These are phyloP conservation scores for Esteya vermicola DNA, from an alignment of 2,329 filamentous ascomycete species.

Conservation along the genomic window DNA sequence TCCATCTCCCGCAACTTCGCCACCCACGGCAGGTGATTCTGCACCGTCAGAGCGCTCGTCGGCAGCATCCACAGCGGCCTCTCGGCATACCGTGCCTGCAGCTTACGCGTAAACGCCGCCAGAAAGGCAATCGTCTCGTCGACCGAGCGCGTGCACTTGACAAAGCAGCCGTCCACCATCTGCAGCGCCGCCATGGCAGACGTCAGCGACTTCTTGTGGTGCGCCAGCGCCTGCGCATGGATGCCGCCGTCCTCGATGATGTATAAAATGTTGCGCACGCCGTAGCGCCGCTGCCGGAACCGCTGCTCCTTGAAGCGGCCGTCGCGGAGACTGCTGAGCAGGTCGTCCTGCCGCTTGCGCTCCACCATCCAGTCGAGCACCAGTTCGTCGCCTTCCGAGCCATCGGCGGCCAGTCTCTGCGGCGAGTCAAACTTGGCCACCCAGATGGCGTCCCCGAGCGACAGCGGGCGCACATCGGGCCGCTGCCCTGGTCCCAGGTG, in stretches of 20 bases:
- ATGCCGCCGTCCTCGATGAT: constrained; percentile 61
- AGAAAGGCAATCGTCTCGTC: constrained; percentile 70
- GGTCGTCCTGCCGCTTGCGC: constrained; percentile 65
- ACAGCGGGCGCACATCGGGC: constrained; percentile 53
- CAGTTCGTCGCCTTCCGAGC: constrained; percentile 50
- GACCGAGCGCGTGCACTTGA: constrained; percentile 61
- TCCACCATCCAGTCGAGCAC: constrained; percentile 72
- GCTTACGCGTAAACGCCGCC: constrained; percentile 52
- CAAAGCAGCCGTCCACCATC: constrained; percentile 64
- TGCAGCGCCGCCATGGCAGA: constrained; percentile 66
- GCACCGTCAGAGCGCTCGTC: constrained; percentile 43
- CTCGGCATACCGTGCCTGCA: constrained; percentile 50
- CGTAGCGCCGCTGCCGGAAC: constrained; percentile 59
- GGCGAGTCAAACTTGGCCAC: constrained; percentile 58
- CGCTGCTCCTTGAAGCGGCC: constrained; percentile 76
- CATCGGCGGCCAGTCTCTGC: constrained; percentile 35
- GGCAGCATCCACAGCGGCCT: constrained; percentile 50
- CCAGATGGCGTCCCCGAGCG: constrained; percentile 67
- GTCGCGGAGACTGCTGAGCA: constrained; percentile 70
- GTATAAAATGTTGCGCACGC: constrained; percentile 65
- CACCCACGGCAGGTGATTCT: constrained; percentile 52
- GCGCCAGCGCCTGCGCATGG: constrained; percentile 34
- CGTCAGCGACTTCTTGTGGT: constrained; percentile 52
- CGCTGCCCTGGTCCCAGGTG: constrained; percentile 35
- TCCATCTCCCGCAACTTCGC: constrained; percentile 31